Base-by-base conservation (phyloP, 164 flowering plant genomes). In the Macadamia integrifolia region DNA sequence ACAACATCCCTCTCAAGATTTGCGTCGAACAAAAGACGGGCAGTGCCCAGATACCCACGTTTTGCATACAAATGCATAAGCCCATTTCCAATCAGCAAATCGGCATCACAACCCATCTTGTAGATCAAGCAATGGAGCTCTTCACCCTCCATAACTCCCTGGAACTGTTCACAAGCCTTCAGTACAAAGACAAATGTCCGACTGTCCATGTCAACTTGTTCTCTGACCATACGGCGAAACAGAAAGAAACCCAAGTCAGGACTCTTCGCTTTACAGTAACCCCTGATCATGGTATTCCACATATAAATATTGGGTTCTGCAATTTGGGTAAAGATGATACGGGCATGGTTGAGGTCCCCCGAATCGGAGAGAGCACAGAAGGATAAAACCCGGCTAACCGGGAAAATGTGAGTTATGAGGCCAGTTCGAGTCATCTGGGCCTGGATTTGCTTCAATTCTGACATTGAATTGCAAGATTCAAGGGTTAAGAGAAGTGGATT, bases 241-340 rank as follows among this genome's bases (percentile, higher is more conserved):
- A 80, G 67, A 48, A 64, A 56, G 15, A 88, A 71, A 18, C 84
- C 87, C 64, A 35, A 29, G 8, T 55, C 31, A 6, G 79, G 81
- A 11, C 50, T 6, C 35, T 66, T 59, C 0, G 71, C 70, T 52
- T 59, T 82, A 15, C 31, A 68, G 72, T 74, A 80, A 6, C 87
- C 90, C 67, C 86, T 79, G 11, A 89, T 80, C 87, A 89, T 82
- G 12, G 91, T 82, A 62, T 89, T 89, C 85, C 86, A 90, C 32
- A 85, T 83, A 60, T 80, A 88, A 40, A 75, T 71, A 71, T 84
- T 88, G 72, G 88, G 93, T 17, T 72, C 49, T 9, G 64, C 30
- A 30, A 85, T 78, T 17, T 76, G 85, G 29, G 68, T 5, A 62
- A 87, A 87, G 3, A 89, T 48, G 7, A 57, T 32, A 49, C 63